A percentile compares a stretch with the other conserved stretches of the same genome.
Evolutionary conservation across 192 early-diverging fungal species (phyloP).

Genomic region (Borealophlyctis nickersoniae): DNA sequence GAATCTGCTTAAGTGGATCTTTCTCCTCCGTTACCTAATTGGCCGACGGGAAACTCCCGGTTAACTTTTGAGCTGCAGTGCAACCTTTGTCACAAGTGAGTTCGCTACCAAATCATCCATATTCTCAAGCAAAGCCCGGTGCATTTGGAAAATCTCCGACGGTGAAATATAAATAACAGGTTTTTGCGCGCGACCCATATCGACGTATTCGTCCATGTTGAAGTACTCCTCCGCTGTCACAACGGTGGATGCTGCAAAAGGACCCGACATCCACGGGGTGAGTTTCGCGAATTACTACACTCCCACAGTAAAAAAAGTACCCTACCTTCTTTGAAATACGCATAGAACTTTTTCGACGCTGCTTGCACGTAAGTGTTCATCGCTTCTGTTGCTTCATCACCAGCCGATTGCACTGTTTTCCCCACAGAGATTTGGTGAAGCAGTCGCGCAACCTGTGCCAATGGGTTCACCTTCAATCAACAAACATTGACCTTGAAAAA

Average conservation of each 20-base stretch:
- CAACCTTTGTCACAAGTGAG: no score
- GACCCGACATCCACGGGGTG: conserved; percentile 9
- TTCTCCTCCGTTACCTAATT: conserved; percentile 14
- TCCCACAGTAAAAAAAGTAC: conserved; percentile 6
- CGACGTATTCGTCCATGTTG: conserved; percentile 86
- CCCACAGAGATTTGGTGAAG: conserved; percentile 89
- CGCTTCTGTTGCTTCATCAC: conserved; percentile 52
- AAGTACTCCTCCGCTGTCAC: conserved; percentile 85
- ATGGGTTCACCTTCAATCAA: no score
- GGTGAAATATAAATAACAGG: conserved; percentile 88
- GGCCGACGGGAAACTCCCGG: no score
- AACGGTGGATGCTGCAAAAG: conserved; percentile 74
- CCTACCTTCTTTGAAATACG: conserved; percentile 82
- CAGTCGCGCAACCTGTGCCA: conserved; percentile 9
- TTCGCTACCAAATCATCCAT: conserved; percentile 63
- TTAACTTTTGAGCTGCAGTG: no score
- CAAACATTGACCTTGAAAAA: background rate
- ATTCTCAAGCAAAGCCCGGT: conserved; percentile 75
- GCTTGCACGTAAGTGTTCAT: conserved; percentile 81
- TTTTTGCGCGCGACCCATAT: conserved; percentile 69
- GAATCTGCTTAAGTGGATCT: conserved; percentile 45
- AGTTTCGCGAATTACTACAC: background rate
- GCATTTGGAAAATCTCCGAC: conserved; percentile 87
- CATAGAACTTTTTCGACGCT: conserved; percentile 72
- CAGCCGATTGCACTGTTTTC: conserved; percentile 57